Conservation (phyloP, 495 filamentous ascomycete species). For the Podospora didyma region DNA sequence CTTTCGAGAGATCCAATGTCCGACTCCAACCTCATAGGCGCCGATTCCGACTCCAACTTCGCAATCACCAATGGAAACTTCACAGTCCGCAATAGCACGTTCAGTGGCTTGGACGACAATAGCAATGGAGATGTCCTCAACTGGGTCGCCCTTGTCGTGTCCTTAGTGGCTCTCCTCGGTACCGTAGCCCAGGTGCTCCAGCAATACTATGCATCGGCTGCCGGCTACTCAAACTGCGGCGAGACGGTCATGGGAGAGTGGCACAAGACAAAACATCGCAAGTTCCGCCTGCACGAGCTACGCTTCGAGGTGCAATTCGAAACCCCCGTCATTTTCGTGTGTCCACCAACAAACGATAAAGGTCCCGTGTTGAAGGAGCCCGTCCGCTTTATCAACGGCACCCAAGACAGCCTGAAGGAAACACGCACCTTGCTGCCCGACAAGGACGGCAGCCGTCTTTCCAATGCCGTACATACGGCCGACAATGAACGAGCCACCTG, state of each 20-base stretch:
- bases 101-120: background rate
- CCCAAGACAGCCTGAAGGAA: slow-evolving; percentile 27
- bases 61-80: background rate
- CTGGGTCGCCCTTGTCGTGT: slow-evolving; percentile 28
- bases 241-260: slow-evolving; percentile 43
- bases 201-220: slow-evolving; percentile 40
- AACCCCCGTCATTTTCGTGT: slow-evolving; percentile 46
- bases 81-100: too few species aligned
- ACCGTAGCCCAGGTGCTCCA: slow-evolving; percentile 39
- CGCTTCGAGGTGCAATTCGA: slow-evolving; percentile 49
- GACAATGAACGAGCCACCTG: slow-evolving; percentile 48
- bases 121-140: slow-evolving; percentile 16
- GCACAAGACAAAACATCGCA: slow-evolving; percentile 37
- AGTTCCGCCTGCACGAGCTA: slow-evolving; percentile 37
- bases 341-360: slow-evolving; percentile 31
- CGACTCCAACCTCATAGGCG: slow-evolving; percentile 2
- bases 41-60: background rate
- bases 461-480: slow-evolving; percentile 36
- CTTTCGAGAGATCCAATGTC: background rate
- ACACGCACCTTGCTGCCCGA: slow-evolving; percentile 27
- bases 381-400: slow-evolving; percentile 40
- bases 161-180: slow-evolving; percentile 35
- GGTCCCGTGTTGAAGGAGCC: slow-evolving; percentile 33
- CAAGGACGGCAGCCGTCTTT: slow-evolving; percentile 12
- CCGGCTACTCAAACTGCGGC: slow-evolving; percentile 37